Percentiles rank a stretch among this genome's conserved stretches.
These are phyloP conservation scores for Fusarium nodosum DNA, from an alignment of 2,329 filamentous ascomycete species.

Conservation along the genomic window DNA sequence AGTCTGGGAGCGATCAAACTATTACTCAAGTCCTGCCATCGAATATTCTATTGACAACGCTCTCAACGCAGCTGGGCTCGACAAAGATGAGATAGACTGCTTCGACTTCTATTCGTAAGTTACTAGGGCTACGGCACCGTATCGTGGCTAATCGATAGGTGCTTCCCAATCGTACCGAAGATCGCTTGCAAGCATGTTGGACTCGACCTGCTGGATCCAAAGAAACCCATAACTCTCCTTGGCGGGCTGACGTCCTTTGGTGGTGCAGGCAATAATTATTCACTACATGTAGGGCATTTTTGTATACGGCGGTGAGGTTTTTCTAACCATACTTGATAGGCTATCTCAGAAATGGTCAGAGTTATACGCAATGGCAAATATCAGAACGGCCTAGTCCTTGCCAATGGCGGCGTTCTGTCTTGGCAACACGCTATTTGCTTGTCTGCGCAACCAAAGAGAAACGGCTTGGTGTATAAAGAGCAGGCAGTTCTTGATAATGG, in stretches of 20 bases:
- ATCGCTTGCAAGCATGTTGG: slow-evolving; percentile 72
- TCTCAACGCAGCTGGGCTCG: slow-evolving; percentile 62
- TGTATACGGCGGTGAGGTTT: background rate
- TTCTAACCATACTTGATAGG: slow-evolving; percentile 16
- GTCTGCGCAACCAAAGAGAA: slow-evolving; percentile 58
- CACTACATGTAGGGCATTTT: slow-evolving; percentile 68
- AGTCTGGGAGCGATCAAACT: slow-evolving; percentile 75
- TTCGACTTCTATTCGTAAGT: slow-evolving; percentile 73
- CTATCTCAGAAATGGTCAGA: slow-evolving; percentile 68
- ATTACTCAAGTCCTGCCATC: slow-evolving; percentile 69
- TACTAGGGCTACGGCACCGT: rapidly evolving
- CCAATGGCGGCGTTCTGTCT: slow-evolving; percentile 75
- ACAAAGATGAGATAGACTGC: slow-evolving; percentile 67
- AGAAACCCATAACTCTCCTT: slow-evolving; percentile 70
- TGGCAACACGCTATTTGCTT: slow-evolving; percentile 74
- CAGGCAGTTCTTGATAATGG: slow-evolving; percentile 14
- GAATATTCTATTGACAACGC: slow-evolving; percentile 68
- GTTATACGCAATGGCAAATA: slow-evolving; percentile 62
- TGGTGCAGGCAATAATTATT: slow-evolving; percentile 79
- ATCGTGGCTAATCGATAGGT: slow-evolving; percentile 56
- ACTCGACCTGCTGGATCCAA: slow-evolving; percentile 60
- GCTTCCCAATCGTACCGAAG: slow-evolving; percentile 78
- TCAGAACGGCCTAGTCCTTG: slow-evolving; percentile 69
- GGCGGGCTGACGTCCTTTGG: slow-evolving; percentile 78
- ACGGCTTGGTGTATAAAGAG: slow-evolving; percentile 23